These are phyloP conservation scores for Dysphania ambrosioides DNA, from an alignment of 148 eudicot species.

Conservation along the genomic window DNA sequence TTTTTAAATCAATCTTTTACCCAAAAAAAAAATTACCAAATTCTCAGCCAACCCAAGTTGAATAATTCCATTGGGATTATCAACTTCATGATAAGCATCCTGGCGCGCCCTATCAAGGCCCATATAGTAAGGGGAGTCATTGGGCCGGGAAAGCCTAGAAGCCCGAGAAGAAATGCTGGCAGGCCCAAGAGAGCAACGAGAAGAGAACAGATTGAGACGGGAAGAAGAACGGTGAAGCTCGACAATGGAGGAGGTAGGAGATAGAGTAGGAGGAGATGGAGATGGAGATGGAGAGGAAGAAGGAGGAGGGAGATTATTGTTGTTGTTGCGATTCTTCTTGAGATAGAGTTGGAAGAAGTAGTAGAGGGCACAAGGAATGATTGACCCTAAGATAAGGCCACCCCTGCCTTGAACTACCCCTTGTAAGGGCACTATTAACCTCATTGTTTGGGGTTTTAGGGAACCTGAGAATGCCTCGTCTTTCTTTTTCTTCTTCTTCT, in stretches of 20 bases:
- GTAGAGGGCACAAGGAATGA: slow-evolving; percentile 77
- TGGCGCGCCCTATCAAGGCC: slow-evolving; percentile 51
- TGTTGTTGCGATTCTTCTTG: slow-evolving; percentile 42
- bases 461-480: background rate
- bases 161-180: slow-evolving; percentile 55
- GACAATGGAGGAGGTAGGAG: slow-evolving; percentile 33
- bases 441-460: slow-evolving; percentile 42
- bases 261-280: slow-evolving; percentile 25
- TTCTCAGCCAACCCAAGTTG: slow-evolving; percentile 83
- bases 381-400: slow-evolving; percentile 62
- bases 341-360: slow-evolving; percentile 79
- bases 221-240: slow-evolving; percentile 46
- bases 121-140: slow-evolving; percentile 56
- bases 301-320: background rate
- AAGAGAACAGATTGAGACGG: slow-evolving; percentile 32
- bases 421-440: slow-evolving; percentile 78
- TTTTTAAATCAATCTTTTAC: background rate
- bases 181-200: slow-evolving; percentile 36
- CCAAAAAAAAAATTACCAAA: slow-evolving; percentile 30
- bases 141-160: slow-evolving; percentile 36
- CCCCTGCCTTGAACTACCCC: slow-evolving; percentile 87
- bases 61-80: slow-evolving; percentile 64
- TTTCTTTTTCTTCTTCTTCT: background rate
- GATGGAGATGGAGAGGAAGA: background rate
- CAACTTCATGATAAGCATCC: slow-evolving; percentile 46